Conservation (phyloP, 1,139 yeast genomes). For the Protomyces pachydermus region DNA sequence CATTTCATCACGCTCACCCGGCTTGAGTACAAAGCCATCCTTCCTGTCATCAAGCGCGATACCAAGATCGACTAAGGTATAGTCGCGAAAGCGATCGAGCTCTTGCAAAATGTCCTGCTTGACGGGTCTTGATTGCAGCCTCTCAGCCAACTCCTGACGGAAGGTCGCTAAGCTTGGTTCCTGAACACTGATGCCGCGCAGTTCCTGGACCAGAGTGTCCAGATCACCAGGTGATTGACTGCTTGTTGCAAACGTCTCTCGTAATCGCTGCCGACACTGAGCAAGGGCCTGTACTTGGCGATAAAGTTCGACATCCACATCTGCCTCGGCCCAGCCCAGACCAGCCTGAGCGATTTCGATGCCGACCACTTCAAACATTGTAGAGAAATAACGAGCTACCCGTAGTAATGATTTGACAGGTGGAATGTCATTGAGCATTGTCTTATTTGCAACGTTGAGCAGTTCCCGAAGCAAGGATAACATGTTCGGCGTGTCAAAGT, state of each 20-base stretch:
- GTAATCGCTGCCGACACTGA: slow-evolving; percentile 1
- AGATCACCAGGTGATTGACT: neutral
- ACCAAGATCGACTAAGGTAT: slow-evolving; percentile 65
- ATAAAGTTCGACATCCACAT: neutral
- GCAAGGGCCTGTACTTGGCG: slow-evolving; percentile 8
- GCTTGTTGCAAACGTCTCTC: neutral
- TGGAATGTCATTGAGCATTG: neutral
- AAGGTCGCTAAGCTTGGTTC: slow-evolving; percentile 3
- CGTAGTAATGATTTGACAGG: neutral
- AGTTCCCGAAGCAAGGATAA: slow-evolving; percentile 10
- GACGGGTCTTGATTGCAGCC: neutral
- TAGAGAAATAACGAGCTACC: slow-evolving; percentile 3
- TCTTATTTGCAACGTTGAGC: slow-evolving; percentile 19
- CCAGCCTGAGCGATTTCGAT: slow-evolving; percentile 12
- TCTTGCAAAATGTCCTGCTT: slow-evolving; percentile 50
- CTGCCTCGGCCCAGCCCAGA: slow-evolving; percentile 6
- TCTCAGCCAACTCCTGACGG: neutral
- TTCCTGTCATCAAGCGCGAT: slow-evolving; percentile 81
- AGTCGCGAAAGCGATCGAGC: slow-evolving; percentile 57
- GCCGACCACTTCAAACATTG: slow-evolving; percentile 11
- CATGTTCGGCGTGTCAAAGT: slow-evolving; percentile 23
- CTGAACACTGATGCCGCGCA: neutral
- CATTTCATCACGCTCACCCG: slow-evolving; percentile 69
- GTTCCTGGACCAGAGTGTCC: neutral
- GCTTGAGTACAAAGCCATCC: slow-evolving; percentile 64